Evolutionary conservation across 1,284 basidiomycete genomes (phyloP).

Genomic region (Xerocomus nothofagi): DNA sequence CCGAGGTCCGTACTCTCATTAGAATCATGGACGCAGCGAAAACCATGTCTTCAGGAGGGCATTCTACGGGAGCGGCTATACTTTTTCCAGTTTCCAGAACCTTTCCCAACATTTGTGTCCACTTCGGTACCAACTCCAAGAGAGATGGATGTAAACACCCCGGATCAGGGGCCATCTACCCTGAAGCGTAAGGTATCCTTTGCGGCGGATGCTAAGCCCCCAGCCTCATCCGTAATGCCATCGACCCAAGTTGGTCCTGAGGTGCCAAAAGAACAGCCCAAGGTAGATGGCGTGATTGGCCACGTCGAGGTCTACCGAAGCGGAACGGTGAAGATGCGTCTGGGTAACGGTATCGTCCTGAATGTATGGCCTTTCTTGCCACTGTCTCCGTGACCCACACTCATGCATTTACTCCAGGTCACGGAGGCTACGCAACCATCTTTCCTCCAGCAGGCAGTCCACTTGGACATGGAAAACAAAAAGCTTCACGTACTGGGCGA

Average conservation of each 20-base stretch:
- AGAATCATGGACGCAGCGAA: slow-evolving; percentile 6
- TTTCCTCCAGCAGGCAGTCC: slow-evolving; percentile 87
- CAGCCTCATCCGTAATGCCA: slow-evolving; percentile 33
- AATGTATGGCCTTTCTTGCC: slow-evolving; percentile 55
- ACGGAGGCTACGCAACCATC: slow-evolving; percentile 82
- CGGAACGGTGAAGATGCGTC: slow-evolving; percentile 84
- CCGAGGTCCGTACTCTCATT: slow-evolving; percentile 38
- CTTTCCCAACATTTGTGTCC: slow-evolving; percentile 76
- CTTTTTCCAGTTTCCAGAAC: slow-evolving; percentile 91
- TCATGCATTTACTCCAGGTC: slow-evolving; percentile 51
- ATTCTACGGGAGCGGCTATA: slow-evolving; percentile 71
- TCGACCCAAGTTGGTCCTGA: slow-evolving; percentile 24
- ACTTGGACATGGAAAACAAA: slow-evolving; percentile 63
- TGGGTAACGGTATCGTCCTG: slow-evolving; percentile 76
- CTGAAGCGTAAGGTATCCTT: slow-evolving; percentile 58
- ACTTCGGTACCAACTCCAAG: slow-evolving; percentile 21
- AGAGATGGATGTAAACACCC: slow-evolving; percentile 32
- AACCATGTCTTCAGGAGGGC: slow-evolving; percentile 35
- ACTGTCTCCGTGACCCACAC: slow-evolving; percentile 6
- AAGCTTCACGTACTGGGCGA: slow-evolving; percentile 78
- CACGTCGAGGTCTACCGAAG: slow-evolving; percentile 81
- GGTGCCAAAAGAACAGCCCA: slow-evolving; percentile 37
- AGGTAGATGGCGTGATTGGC: slow-evolving; percentile 78
- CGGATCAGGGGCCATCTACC: slow-evolving; percentile 28
- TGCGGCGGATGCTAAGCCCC: slow-evolving; percentile 55